phyloP scores from a whole-genome alignment of 106 monocot genomes.

The Amphibolis antarctica region DNA sequence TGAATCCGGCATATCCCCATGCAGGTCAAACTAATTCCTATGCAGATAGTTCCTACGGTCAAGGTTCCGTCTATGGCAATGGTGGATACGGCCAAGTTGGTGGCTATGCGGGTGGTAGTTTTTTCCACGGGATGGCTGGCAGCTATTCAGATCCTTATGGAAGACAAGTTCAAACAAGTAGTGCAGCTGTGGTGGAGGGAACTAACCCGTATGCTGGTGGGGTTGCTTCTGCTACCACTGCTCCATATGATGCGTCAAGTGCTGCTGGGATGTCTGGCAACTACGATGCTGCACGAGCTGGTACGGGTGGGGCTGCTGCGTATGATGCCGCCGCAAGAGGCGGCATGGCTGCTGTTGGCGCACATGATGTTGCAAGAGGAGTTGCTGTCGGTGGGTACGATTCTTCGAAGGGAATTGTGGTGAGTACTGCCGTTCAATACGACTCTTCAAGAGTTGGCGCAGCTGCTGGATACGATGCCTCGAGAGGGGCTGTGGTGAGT shows the following conservation, averaged over 20 bases:
- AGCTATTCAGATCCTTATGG: constrained; percentile 21
- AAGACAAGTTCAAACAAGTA: constrained; percentile 8
- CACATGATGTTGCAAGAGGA: not conserved
- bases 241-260: not conserved
- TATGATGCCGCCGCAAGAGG: not conserved
- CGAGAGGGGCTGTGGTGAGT: not conserved
- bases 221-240: not conserved
- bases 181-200: constrained; percentile 1
- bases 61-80: constrained; percentile 11
- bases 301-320: not conserved
- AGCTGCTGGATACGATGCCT: not conserved
- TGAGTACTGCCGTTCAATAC: not conserved
- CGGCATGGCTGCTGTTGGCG: not conserved
- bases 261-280: not conserved
- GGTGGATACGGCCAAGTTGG: constrained; percentile 1
- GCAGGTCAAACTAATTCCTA: constrained; percentile 8
- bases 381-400: no score
- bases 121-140: constrained; percentile 7
- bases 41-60: constrained; percentile 7
- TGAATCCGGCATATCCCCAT: constrained; percentile 15
- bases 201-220: constrained; percentile 5
- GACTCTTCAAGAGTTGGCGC: not conserved
- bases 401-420: not conserved
- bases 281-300: constrained; percentile 1
- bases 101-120: constrained; percentile 3